These are phyloP conservation scores for Talaromyces piceae DNA, from an alignment of 2,329 filamentous ascomycete species.

Conservation along the genomic window DNA sequence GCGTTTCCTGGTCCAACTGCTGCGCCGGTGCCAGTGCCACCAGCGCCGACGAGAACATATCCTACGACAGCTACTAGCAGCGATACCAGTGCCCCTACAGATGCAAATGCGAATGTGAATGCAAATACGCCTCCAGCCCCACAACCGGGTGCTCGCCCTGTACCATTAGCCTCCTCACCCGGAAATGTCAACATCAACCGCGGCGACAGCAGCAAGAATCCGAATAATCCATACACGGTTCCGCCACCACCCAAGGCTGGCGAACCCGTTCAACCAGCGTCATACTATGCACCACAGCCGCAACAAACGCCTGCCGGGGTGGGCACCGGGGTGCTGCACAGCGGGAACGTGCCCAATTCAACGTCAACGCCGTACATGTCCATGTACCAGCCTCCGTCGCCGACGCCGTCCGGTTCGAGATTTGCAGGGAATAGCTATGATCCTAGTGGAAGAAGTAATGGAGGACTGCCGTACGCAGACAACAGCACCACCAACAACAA, in stretches of 20 bases:
- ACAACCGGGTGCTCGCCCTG: constrained; percentile 27
- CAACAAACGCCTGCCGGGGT: too few species aligned
- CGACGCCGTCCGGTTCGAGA: background rate
- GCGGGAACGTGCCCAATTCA: background rate
- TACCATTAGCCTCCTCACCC: constrained; percentile 12
- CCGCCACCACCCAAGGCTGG: constrained; percentile 10
- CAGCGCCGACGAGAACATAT: background rate
- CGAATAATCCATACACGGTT: constrained; percentile 6
- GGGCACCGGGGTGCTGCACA: too few species aligned
- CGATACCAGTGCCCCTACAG: background rate
- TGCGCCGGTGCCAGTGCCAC: background rate
- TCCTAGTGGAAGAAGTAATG: background rate
- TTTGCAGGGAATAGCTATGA: background rate
- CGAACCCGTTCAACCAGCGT: constrained; percentile 4
- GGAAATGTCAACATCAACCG: constrained; percentile 23
- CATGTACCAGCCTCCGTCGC: constrained; percentile 13
- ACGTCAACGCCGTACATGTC: constrained; percentile 8
- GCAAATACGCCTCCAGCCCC: constrained; percentile 21
- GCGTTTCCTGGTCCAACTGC: background rate
- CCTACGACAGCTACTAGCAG: too few species aligned
- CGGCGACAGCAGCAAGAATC: constrained; percentile 16
- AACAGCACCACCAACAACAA: constrained; percentile 6
- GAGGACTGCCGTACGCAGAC: background rate
- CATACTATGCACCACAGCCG: background rate
- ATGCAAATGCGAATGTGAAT: background rate